A percentile compares a stretch with the other conserved stretches of the same genome.
These are phyloP conservation scores for Amphirosellinia nigrospora DNA, from an alignment of 495 filamentous ascomycete species.

Conservation along the genomic window DNA sequence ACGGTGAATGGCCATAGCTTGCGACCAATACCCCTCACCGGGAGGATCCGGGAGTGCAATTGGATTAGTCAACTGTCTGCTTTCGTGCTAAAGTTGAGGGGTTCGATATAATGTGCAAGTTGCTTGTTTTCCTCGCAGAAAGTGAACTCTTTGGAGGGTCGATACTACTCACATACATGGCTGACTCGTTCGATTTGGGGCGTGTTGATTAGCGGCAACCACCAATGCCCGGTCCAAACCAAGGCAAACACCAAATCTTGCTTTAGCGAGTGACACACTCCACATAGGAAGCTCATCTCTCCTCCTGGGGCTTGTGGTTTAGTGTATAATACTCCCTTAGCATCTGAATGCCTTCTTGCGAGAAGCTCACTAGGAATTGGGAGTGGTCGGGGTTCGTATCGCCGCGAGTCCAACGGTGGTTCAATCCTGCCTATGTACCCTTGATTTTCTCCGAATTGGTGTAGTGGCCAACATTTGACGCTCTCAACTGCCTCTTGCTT, in stretches of 20 bases:
- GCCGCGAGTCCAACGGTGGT: constrained; percentile 50
- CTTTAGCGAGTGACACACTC: background rate
- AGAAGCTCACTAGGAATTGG: constrained; percentile 32
- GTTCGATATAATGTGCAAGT: background rate
- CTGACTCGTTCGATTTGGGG: no score
- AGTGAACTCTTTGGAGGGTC: constrained; percentile 7
- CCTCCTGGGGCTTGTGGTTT: constrained; percentile 24
- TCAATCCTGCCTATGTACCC: constrained; percentile 17
- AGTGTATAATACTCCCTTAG: constrained; percentile 28
- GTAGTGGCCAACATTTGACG: constrained; percentile 45
- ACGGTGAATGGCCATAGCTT: constrained; percentile 1
- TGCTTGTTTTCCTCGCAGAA: constrained; percentile 2
- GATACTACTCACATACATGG: background rate
- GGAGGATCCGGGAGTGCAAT: constrained; percentile 13
- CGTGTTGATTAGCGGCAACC: constrained; percentile 3
- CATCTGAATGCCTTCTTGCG: constrained; percentile 6
- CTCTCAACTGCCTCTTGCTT: constrained; percentile 30
- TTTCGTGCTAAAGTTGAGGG: background rate
- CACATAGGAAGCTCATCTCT: constrained; percentile 22
- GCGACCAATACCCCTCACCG: constrained; percentile 12
- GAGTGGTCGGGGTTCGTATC: constrained; percentile 65
- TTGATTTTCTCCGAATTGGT: constrained; percentile 40
- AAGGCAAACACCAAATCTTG: background rate
- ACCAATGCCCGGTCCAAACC: background rate
- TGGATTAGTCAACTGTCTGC: background rate